These are phyloP conservation scores for Harrya chromipes DNA, from an alignment of 768 basidiomycete genomes.

Conservation along the genomic window DNA sequence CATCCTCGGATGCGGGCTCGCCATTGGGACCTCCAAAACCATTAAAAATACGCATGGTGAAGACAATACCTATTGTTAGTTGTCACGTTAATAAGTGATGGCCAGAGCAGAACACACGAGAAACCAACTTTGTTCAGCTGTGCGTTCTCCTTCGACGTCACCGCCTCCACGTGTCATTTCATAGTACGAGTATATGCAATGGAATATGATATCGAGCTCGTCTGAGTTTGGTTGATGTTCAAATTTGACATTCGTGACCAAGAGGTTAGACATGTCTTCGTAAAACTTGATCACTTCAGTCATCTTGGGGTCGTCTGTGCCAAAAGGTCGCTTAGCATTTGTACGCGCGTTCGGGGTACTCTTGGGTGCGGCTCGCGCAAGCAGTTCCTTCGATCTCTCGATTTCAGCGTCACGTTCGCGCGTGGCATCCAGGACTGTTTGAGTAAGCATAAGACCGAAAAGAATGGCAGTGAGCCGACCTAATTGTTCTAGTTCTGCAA, in stretches of 20 bases:
- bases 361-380: conserved; percentile 41
- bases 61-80: conserved; percentile 50
- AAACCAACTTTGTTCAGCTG: conserved; percentile 32
- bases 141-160: conserved; percentile 33
- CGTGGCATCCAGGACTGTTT: conserved; percentile 47
- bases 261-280: conserved; percentile 81
- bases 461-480: conserved; percentile 37
- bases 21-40: conserved; percentile 32
- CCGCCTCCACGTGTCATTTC: conserved; percentile 30
- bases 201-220: conserved; percentile 52
- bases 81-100: conserved; percentile 3
- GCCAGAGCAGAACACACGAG: neutral
- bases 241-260: conserved; percentile 60
- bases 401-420: conserved; percentile 64
- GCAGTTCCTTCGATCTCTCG: conserved; percentile 46
- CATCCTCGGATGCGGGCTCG: conserved; percentile 33
- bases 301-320: conserved; percentile 55
- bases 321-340: conserved; percentile 35
- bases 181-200: conserved; percentile 66
- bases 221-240: conserved; percentile 28
- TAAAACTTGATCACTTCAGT: conserved; percentile 68
- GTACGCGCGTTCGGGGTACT: conserved; percentile 35
- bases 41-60: conserved; percentile 50
- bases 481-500: conserved; percentile 43
- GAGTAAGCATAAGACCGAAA: conserved; percentile 1